Base-by-base conservation (phyloP, 768 basidiomycete genomes). In the Tulasnella sp. region DNA sequence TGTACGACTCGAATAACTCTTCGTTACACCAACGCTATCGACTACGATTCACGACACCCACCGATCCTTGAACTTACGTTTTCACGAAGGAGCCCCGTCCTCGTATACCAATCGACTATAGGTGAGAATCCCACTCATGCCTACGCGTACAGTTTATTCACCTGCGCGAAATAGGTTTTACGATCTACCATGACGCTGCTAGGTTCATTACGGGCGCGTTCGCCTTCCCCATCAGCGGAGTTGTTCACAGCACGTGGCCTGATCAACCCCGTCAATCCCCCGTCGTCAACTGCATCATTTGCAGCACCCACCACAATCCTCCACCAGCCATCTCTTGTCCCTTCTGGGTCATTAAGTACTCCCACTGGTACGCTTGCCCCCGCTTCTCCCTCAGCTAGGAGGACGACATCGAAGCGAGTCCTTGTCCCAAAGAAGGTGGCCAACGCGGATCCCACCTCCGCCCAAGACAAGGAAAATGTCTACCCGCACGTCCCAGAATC, bases 341-440 rank as follows among this genome's bases (percentile, higher is more conserved):
- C 36, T 5, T 53, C 51, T 6, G 37, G 34, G 31, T 37, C 49
- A 21, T 23, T 34, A 29, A 35, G n/a, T 32, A 7, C 31, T 14
- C 25, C 36, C n/a, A 29, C 37, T 8, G 36, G 36, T 14, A 23
- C 43, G 15, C 15, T 57, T 23, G 55, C 55, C 31, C 55, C 55
- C 17, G 23, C 41, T 15, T 31, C 35, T 27, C 55, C 29, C 25
- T 32, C 55, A 11, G 41, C 40, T 40, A 53, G 19, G 27, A 53
- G 37, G 51, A 37, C 27, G 12, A 39, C 36, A 35, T 15, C 51
- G 7, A 57, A 37, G 25, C 55, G 55, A 31, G 55, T 57, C 6
- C 21, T 57, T 17, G 45, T 57, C 17, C 40, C 55, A 40, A 57
- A 57, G 23, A 57, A 57, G 42, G n/a, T n/a, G n/a, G n/a, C n/a